Base-by-base conservation (phyloP, 805 yeast species). In the Lipomyces orientalis region DNA sequence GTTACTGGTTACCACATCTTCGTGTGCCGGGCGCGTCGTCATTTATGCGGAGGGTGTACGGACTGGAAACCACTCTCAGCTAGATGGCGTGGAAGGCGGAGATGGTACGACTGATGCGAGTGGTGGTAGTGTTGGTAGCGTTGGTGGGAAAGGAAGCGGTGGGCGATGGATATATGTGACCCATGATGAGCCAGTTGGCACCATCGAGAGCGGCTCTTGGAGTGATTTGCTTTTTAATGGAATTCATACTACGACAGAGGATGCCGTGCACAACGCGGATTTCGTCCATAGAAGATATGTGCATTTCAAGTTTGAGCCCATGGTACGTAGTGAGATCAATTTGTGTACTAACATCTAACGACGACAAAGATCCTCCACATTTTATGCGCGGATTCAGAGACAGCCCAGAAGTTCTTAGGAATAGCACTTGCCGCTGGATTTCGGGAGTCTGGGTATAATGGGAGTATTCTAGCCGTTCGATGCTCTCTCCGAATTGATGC, bases 361-460 rank as follows among this genome's bases (percentile, higher is more conserved):
- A 25, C 34, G 22, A 25, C 14, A 16, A 52, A 66, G 70, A 91
- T 92, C 60, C 79, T 91, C 59, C 97, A 92, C 77, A 92, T 92
- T 4, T 89, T 90, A 74, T 90, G 97, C 74, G 82, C 94, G 58
- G 84, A 86, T 71, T 77, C 82, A 33, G 80, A 77, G 14, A 77
- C 83, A 4, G 97, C 97, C 0, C 81, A 83, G n/a, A 78, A 78
- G 52, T 76, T 92, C 10, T 90, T 88, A 70, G 85, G 87, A 49
- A 78, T 85, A 0, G 97, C 97, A 0, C 88, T 91, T 91, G 83
- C 85, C 1, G 89, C 95, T 78, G 97, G 97, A 2, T 92, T 89
- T 74, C 82, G 97, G 74, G 97, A 92, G 77, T 84, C 91, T 37
- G 97, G 97, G 0, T 90, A 92, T 58, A 96, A 96, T 7, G 90